Conservation (phyloP, 2,329 filamentous ascomycete species). For the Colletotrichum agaves region DNA sequence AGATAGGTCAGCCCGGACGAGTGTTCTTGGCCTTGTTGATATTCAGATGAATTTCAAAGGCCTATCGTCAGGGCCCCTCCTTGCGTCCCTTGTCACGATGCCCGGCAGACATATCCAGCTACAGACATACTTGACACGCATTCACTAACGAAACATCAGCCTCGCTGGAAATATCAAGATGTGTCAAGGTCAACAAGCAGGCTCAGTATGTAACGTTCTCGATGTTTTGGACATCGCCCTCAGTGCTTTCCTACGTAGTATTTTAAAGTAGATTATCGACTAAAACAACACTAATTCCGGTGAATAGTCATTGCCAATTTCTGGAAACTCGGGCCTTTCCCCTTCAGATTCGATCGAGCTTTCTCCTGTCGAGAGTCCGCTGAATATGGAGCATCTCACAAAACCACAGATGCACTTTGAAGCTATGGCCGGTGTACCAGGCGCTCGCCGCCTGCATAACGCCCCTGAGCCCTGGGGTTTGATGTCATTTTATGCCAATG, state of each 20-base stretch:
- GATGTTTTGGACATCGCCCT: background rate
- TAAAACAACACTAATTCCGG: background rate
- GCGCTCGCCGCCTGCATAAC: background rate
- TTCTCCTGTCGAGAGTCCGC: background rate
- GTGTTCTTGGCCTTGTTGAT: background rate
- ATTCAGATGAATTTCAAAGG: background rate
- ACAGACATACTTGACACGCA: background rate
- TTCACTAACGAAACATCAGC: background rate
- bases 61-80: no score
- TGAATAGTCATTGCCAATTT: slow-evolving; percentile 6
- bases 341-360: slow-evolving; percentile 8
- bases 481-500: slow-evolving; percentile 50
- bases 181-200: slow-evolving; percentile 2
- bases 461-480: slow-evolving; percentile 41
- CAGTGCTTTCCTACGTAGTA: no score
- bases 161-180: background rate
- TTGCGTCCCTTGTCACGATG: no score
- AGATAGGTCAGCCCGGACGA: background rate
- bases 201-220: background rate
- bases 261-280: no score
- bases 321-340: slow-evolving; percentile 1
- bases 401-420: slow-evolving; percentile 17
- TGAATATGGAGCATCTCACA: slow-evolving; percentile 20
- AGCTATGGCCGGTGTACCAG: background rate
- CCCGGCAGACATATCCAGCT: background rate